A percentile compares a stretch with the other conserved stretches of the same genome.
These are phyloP conservation scores for Xylaria longipes DNA, from an alignment of 495 filamentous ascomycete genomes.

Conservation along the genomic window DNA sequence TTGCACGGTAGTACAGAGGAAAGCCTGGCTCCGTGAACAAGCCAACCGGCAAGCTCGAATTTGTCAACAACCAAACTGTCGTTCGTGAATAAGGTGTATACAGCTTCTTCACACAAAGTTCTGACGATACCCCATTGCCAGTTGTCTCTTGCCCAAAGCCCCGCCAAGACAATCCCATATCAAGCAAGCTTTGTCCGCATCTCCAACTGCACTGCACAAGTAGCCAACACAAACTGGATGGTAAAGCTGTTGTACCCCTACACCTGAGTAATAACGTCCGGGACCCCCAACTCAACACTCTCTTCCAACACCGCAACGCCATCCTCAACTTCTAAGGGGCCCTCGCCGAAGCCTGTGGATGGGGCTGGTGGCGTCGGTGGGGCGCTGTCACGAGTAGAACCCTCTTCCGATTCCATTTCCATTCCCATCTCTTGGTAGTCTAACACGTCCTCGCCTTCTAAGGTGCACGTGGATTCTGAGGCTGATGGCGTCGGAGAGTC, in stretches of 20 bases:
- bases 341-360: conserved; percentile 33
- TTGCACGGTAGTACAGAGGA: neutral
- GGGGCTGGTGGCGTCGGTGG: conserved; percentile 27
- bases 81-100: neutral
- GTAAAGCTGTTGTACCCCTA: conserved; percentile 23
- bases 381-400: neutral
- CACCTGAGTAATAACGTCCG: conserved; percentile 58
- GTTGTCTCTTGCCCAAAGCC: neutral
- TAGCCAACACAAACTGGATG: neutral
- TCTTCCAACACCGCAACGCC: conserved; percentile 68
- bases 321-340: conserved; percentile 50
- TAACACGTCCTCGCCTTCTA: neutral
- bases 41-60: neutral
- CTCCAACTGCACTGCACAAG: neutral
- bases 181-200: neutral
- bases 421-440: neutral
- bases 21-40: neutral
- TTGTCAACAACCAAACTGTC: neutral
- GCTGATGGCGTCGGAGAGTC: no score
- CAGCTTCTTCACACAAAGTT: neutral
- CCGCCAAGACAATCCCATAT: neutral
- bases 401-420: neutral
- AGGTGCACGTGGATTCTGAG: no score
- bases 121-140: neutral
- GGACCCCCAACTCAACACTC: conserved; percentile 55